phyloP scores from a whole-genome alignment of 202 grass and related monocot genomes.

The Elaeis oleifera region DNA sequence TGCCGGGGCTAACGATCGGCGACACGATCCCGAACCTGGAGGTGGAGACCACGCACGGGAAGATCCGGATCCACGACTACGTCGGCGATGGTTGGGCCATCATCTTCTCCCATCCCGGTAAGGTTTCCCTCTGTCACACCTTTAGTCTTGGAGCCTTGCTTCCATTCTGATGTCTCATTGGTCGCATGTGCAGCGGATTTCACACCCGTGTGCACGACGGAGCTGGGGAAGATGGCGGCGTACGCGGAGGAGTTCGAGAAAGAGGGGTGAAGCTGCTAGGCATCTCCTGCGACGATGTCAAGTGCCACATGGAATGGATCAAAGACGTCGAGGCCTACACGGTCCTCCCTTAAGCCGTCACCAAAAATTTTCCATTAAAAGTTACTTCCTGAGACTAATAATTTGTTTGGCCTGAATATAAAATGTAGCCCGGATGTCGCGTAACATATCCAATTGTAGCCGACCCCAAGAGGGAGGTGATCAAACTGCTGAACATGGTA shows the following conservation, averaged over 20 bases:
- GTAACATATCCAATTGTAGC: conserved; percentile 66
- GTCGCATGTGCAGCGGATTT: conserved; percentile 38
- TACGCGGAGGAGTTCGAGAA: conserved; percentile 64
- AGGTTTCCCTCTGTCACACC: too few relatives aligned
- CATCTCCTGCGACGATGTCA: conserved; percentile 67
- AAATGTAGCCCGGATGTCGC: conserved; percentile 23
- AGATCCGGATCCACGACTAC: conserved; percentile 68
- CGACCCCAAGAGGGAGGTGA: conserved; percentile 39
- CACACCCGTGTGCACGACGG: conserved; percentile 91
- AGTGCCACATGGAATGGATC: conserved; percentile 79
- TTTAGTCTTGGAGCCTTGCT: not conserved
- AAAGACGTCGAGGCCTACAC: conserved; percentile 87
- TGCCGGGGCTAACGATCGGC: conserved; percentile 89
- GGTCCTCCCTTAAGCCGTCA: conserved; percentile 4
- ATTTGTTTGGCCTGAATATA: not conserved
- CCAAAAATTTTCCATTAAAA: too few relatives aligned
- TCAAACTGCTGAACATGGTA: conserved; percentile 89
- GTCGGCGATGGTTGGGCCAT: conserved; percentile 45
- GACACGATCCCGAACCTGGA: conserved; percentile 70
- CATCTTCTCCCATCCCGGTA: conserved; percentile 93
- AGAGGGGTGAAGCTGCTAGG: conserved; percentile 76
- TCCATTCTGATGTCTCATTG: not conserved
- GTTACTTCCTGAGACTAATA: too few relatives aligned
- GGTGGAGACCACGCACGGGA: conserved; percentile 78
- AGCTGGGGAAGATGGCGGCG: conserved; percentile 64